These are phyloP conservation scores for Trametes meyenii DNA, from an alignment of 768 basidiomycete species.

Conservation along the genomic window DNA sequence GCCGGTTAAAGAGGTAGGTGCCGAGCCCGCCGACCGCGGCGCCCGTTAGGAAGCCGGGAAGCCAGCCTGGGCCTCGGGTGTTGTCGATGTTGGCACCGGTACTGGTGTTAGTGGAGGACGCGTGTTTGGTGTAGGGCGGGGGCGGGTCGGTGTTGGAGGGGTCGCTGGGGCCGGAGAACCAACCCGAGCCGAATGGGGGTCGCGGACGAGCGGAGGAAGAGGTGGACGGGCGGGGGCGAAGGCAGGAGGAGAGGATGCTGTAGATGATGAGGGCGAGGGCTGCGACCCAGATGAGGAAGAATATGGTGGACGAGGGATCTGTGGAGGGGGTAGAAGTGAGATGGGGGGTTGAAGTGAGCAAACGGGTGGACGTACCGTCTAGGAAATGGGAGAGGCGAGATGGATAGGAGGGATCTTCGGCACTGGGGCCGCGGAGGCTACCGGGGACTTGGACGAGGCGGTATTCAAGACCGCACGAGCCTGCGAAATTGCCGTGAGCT, in stretches of 20 bases:
- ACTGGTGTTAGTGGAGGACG: conserved; percentile 34
- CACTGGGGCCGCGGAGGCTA: conserved; percentile 25
- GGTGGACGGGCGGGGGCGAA: conserved; percentile 38
- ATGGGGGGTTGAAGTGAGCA: neutral
- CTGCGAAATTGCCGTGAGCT: conserved; percentile 39
- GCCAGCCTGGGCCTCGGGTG: conserved; percentile 45
- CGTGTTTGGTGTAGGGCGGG: conserved; percentile 57
- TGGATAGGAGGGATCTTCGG: conserved; percentile 21
- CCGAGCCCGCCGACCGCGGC: conserved; percentile 73
- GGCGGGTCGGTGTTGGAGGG: conserved; percentile 42
- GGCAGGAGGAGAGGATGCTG: conserved; percentile 59
- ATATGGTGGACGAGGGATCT: conserved; percentile 50
- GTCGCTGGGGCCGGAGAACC: conserved; percentile 51
- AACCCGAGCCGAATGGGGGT: conserved; percentile 46
- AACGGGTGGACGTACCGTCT: conserved; percentile 17
- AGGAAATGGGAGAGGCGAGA: conserved; percentile 23
- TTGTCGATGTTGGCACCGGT: conserved; percentile 5
- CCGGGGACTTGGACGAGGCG: conserved; percentile 70
- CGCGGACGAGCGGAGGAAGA: conserved; percentile 35
- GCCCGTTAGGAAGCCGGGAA: conserved; percentile 87
- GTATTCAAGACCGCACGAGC: conserved; percentile 88
- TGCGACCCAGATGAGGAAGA: conserved; percentile 59
- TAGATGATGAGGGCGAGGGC: conserved; percentile 59
- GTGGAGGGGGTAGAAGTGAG: neutral
- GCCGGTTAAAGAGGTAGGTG: conserved; percentile 53